These are phyloP conservation scores for Nicotiana obtusifolia DNA, from an alignment of 257 asterid genomes.

Conservation along the genomic window DNA sequence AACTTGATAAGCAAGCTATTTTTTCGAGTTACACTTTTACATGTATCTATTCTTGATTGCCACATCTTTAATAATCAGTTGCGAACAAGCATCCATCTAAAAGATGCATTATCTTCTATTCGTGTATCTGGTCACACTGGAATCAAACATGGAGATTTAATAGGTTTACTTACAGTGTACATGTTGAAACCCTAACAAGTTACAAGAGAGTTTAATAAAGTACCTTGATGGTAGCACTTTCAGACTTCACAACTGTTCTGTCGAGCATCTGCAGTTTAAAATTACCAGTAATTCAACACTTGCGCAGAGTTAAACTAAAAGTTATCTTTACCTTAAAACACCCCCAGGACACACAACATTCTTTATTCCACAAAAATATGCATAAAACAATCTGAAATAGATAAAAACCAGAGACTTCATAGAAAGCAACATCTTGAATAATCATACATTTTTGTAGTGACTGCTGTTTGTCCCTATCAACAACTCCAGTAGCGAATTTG, in stretches of 20 bases:
- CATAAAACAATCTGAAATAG: neutral
- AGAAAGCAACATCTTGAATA: no score
- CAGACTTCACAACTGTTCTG: constrained; percentile 94
- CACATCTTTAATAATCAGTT: no score
- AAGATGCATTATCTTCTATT: neutral
- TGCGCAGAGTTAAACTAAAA: neutral
- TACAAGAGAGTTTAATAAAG: neutral
- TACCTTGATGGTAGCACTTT: constrained; percentile 93
- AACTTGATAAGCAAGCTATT: neutral
- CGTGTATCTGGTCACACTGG: neutral
- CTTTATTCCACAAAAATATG: neutral
- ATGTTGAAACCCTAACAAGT: neutral
- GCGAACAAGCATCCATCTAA: neutral
- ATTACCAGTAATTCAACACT: constrained; percentile 2
- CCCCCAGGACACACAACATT: neutral
- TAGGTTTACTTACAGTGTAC: neutral
- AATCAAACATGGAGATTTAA: neutral
- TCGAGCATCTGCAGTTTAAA: constrained; percentile 56
- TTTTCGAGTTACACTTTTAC: no score
- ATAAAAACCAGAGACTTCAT: no score
- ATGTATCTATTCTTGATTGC: no score
- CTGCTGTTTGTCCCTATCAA: no score
- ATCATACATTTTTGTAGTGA: no score
- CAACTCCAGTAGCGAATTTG: no score
- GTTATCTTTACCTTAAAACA: neutral